Base-by-base conservation (phyloP, 2,329 filamentous ascomycete species). In the Phialophora tarda region DNA sequence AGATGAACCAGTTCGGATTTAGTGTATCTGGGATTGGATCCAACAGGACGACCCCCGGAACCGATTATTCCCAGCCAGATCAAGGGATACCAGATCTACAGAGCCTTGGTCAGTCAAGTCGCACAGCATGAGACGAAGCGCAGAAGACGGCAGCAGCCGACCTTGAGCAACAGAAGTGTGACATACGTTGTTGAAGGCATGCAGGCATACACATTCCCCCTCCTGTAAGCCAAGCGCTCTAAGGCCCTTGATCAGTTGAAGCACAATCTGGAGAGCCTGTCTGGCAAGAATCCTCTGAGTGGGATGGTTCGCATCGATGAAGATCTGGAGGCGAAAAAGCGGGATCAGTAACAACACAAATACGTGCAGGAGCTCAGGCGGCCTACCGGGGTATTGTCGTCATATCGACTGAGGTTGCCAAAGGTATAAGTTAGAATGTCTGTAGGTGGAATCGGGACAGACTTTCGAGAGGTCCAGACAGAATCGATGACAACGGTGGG, bases 21-120 rank as follows among this genome's bases (percentile, higher is more conserved):
- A 38, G 80, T 82, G 68, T 81, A 84, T 14, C 78, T 77, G 3
- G 81, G 78, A 69, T 85, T 86, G 17, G 81, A 79, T n/a, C 82
- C 83, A 68, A 83, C 82, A 72, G 82, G 84, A 48, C 82, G 75
- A 59, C 80, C 82, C 17, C 80, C 80, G 41, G 81, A 79, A 26
- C 81, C 82, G 68, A 84, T 79, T 62, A 81, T 78, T 26, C 28
- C 78, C 11, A 81, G 70, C 59, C 76, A 77, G 10, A 82, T 65
- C 21, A 80, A 62, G 6, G 78, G 77, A 69, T 80, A 82, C 54
- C 75, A 71, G 69, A 80, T 75, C 75, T 79, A 64, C 67, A 57
- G 23, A 54, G 44, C 47, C 47, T n/a, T 48, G 41, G 64, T 65
- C 55, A 65, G 57, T 51, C 54, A 41, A 55, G 65, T 68, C 44